Conservation (phyloP, 1,284 basidiomycete species). For the Calocybe gambosa region DNA sequence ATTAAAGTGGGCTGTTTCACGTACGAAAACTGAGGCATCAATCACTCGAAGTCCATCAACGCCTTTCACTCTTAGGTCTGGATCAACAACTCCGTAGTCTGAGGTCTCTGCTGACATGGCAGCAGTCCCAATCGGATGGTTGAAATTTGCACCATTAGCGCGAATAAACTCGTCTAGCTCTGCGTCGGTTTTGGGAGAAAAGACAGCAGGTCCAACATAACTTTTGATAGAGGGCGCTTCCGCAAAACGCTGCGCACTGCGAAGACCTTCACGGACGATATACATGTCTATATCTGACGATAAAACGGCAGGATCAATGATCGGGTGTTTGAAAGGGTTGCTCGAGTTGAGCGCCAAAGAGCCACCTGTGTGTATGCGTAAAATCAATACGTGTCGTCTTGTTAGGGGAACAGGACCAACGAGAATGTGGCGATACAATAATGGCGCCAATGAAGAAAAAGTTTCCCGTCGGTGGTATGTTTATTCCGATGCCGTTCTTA, state of each 20-base stretch:
- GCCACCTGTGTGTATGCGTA: slow-evolving; percentile 5
- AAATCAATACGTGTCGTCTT: background rate
- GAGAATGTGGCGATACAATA: slow-evolving; percentile 7
- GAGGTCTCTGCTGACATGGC: slow-evolving; percentile 23
- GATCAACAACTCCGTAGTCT: slow-evolving; percentile 23
- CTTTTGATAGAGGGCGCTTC: slow-evolving; percentile 26
- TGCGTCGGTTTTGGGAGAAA: slow-evolving; percentile 12
- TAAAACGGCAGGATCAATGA: slow-evolving; percentile 10
- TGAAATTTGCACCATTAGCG: slow-evolving; percentile 8
- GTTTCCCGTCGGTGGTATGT: slow-evolving; percentile 9
- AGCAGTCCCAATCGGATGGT: slow-evolving; percentile 23
- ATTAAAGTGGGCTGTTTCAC: slow-evolving; percentile 1
- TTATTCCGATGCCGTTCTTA: slow-evolving; percentile 11
- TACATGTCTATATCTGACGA: slow-evolving; percentile 9
- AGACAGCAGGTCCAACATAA: slow-evolving; percentile 20
- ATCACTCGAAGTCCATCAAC: slow-evolving; percentile 31
- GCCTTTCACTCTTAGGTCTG: slow-evolving; percentile 36
- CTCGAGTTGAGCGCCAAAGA: slow-evolving; percentile 10
- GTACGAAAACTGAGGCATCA: slow-evolving; percentile 32
- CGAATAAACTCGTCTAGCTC: slow-evolving; percentile 22
- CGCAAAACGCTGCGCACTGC: slow-evolving; percentile 24
- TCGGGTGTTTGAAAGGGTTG: slow-evolving; percentile 8
- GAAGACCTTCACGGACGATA: slow-evolving; percentile 18
- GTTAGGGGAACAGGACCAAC: background rate
- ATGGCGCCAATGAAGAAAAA: slow-evolving; percentile 6